A percentile compares a stretch with the other conserved stretches of the same genome.
Conservation (phyloP, 305 asterid species). For the Fraxinus paxiana region DNA sequence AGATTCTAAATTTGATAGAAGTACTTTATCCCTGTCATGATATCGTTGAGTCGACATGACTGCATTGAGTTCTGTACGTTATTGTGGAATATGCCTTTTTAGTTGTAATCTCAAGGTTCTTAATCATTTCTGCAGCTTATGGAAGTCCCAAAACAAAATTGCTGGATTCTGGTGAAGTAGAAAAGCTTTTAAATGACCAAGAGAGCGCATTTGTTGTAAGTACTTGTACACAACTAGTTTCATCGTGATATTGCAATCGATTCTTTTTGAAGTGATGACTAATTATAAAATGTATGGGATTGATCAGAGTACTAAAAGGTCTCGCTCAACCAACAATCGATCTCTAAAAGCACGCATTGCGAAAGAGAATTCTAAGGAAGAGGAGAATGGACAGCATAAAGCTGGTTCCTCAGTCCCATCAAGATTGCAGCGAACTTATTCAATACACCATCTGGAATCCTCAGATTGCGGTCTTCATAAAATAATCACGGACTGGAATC, state of each 20-base stretch:
- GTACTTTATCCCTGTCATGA: neutral
- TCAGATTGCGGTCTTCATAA: conserved; percentile 32
- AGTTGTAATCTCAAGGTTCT: neutral
- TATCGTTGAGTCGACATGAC: neutral
- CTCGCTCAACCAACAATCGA: conserved; percentile 34
- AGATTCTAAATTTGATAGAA: neutral
- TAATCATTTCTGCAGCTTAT: conserved; percentile 26
- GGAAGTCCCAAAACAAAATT: conserved; percentile 25
- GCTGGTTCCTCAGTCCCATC: conserved; percentile 28
- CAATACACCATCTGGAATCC: conserved; percentile 59
- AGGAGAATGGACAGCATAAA: conserved; percentile 10
- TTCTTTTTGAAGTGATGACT: neutral
- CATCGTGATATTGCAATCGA: neutral
- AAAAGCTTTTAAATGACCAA: conserved; percentile 35
- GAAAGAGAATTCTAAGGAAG: conserved; percentile 35
- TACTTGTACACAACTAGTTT: neutral
- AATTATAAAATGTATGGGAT: conserved; percentile 13
- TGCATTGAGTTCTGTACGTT: neutral
- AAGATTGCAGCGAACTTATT: conserved; percentile 47
- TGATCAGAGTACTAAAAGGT: conserved; percentile 31
- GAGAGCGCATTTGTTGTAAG: conserved; percentile 40
- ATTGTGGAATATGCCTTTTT: neutral
- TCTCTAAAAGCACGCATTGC: conserved; percentile 51
- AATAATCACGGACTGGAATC: conserved; percentile 36
- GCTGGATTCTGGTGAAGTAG: conserved; percentile 31